Evolutionary conservation across 345 rosid genomes (phyloP).

Genomic region (Moringa oleifera): DNA sequence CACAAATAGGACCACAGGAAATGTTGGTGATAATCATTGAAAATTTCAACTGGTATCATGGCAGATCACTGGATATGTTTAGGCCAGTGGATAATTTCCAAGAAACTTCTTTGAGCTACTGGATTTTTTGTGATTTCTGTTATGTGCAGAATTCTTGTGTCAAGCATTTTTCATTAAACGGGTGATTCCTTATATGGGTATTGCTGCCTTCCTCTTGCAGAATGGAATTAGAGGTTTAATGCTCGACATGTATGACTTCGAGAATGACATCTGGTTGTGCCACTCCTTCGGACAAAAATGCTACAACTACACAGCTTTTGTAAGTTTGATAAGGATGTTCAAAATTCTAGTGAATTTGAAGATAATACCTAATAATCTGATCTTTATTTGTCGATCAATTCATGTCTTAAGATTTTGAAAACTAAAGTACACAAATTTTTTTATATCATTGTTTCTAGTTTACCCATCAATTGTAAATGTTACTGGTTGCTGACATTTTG

Average conservation of each 20-base stretch:
- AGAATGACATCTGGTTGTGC: slow-evolving; percentile 76
- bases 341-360: too few species aligned
- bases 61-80: neutral
- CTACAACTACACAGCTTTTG: slow-evolving; percentile 72
- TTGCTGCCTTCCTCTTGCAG: slow-evolving; percentile 34
- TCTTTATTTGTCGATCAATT: too few species aligned
- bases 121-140: too few species aligned
- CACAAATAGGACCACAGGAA: neutral
- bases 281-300: slow-evolving; percentile 71
- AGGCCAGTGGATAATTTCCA: neutral
- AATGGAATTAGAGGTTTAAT: slow-evolving; percentile 90
- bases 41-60: neutral
- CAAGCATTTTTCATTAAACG: too few species aligned
- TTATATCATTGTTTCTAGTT: neutral
- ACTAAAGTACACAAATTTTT: too few species aligned
- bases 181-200: too few species aligned
- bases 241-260: slow-evolving; percentile 89
- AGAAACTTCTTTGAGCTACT: neutral
- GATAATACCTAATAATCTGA: too few species aligned
- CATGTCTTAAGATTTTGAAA: neutral
- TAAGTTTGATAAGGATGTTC: slow-evolving; percentile 29
- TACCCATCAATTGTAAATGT: neutral
- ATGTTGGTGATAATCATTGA: too few species aligned
- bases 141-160: too few species aligned
- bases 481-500: neutral